Evolutionary conservation across 495 filamentous ascomycete species (phyloP).

Genomic region (Glutinoglossum americanum): DNA sequence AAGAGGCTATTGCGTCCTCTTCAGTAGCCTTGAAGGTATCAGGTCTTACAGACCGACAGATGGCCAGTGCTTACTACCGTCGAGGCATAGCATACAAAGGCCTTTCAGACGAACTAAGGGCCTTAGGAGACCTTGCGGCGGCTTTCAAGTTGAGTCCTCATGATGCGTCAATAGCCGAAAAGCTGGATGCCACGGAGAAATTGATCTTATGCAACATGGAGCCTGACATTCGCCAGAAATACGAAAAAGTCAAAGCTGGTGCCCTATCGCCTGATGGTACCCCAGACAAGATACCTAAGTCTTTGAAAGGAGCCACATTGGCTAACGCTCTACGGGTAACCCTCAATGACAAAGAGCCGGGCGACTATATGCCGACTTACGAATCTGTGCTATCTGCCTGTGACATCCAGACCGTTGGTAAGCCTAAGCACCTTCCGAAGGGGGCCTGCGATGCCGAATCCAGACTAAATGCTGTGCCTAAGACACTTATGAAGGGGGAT

Average conservation of each 20-base stretch:
- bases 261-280: not conserved
- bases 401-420: not conserved
- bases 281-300: not conserved
- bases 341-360: not conserved
- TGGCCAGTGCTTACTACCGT: not conserved
- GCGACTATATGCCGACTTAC: not conserved
- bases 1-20: not conserved
- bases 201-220: not conserved
- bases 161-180: not conserved
- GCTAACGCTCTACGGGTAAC: not conserved
- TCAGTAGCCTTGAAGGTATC: not conserved
- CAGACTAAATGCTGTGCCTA: not conserved
- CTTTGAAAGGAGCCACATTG: not conserved
- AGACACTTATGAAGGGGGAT: not conserved
- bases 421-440: not conserved
- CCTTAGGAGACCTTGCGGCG: not conserved
- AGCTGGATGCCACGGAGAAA: not conserved
- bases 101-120: not conserved
- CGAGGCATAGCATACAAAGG: not conserved
- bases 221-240: not conserved
- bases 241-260: not conserved
- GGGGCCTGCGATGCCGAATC: not conserved
- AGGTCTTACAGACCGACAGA: not conserved
- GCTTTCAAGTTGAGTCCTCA: not conserved
- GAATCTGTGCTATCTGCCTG: not conserved